Percentiles rank a stretch among this genome's conserved stretches.
Evolutionary conservation across 1,139 yeast genomes (phyloP).

Genomic region (Saccharomyces hybrid): DNA sequence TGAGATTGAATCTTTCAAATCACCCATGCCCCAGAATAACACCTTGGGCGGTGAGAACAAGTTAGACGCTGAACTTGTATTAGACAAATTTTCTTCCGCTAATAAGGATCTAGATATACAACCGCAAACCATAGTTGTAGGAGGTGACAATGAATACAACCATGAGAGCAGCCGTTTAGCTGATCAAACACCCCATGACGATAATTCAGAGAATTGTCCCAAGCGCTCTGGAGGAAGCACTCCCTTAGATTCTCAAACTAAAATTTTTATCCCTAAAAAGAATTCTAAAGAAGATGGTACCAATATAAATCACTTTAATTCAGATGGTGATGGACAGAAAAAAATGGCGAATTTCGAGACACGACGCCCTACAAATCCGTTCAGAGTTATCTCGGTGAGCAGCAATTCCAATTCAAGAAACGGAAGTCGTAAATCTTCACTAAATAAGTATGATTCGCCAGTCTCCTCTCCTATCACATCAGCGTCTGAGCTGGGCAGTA

Average conservation of each 20-base stretch:
- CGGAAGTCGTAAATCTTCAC: slow-evolving; percentile 6
- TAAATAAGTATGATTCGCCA: slow-evolving; percentile 3
- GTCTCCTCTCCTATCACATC: neutral
- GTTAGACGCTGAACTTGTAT: neutral
- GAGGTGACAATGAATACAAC: slow-evolving; percentile 2
- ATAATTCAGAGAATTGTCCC: neutral
- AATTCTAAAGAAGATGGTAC: slow-evolving; percentile 4
- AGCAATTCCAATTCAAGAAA: slow-evolving; percentile 11
- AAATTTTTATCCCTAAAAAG: slow-evolving; percentile 13
- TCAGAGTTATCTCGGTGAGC: slow-evolving; percentile 30
- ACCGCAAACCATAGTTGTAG: slow-evolving; percentile 1
- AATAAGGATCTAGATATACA: neutral
- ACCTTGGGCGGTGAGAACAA: neutral
- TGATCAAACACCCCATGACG: neutral
- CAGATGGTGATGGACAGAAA: neutral
- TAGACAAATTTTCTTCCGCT: neutral
- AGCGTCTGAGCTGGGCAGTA: slow-evolving; percentile 6
- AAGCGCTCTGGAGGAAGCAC: neutral
- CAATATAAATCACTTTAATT: slow-evolving; percentile 2
- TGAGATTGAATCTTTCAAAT: neutral
- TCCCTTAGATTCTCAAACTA: slow-evolving; percentile 1
- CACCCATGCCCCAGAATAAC: neutral
- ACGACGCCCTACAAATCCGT: slow-evolving; percentile 24
- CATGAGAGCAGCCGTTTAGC: neutral
- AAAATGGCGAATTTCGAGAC: neutral